A percentile compares a stretch with the other conserved stretches of the same genome.
phyloP scores from a whole-genome alignment of 306 rosid genomes.

The Sesbania bispinosa region DNA sequence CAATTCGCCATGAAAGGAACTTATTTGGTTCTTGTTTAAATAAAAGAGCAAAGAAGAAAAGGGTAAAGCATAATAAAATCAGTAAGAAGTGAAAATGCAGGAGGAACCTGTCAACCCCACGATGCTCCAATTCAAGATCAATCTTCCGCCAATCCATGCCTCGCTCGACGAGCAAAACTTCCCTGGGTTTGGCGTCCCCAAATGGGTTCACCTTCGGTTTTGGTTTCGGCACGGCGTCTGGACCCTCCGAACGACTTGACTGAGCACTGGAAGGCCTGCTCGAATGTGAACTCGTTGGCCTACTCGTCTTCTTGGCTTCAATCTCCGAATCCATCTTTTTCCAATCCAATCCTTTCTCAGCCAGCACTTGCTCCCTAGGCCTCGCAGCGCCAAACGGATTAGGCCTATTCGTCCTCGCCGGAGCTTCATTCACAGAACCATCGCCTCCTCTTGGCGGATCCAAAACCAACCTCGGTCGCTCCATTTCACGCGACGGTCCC shows the following conservation, averaged over 20 bases:
- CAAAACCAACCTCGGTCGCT: conserved; percentile 74
- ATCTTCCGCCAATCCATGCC: conserved; percentile 95
- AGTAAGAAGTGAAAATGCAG: conserved; percentile 8
- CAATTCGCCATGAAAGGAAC: neutral
- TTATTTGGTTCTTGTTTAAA: neutral
- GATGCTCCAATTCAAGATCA: conserved; percentile 87
- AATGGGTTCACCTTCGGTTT: conserved; percentile 86
- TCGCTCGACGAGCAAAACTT: conserved; percentile 74
- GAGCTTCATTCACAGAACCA: conserved; percentile 37
- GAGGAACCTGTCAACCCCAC: conserved; percentile 65
- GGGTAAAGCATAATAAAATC: neutral
- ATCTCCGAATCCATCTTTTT: conserved; percentile 79
- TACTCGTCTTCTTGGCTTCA: conserved; percentile 78
- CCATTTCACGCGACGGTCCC: conserved; percentile 45
- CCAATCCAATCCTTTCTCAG: conserved; percentile 93
- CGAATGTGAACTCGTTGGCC: conserved; percentile 84
- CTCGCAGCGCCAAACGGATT: conserved; percentile 86
- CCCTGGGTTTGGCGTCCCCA: conserved; percentile 97
- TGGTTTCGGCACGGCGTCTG: conserved; percentile 50
- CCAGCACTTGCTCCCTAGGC: conserved; percentile 93
- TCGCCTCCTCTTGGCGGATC: conserved; percentile 68
- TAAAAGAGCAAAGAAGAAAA: neutral
- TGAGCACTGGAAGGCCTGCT: conserved; percentile 95
- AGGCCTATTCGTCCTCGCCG: conserved; percentile 55
- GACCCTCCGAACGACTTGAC: conserved; percentile 79